These are phyloP conservation scores for Physaria fendleri DNA, from an alignment of 345 rosid species.

Conservation along the genomic window DNA sequence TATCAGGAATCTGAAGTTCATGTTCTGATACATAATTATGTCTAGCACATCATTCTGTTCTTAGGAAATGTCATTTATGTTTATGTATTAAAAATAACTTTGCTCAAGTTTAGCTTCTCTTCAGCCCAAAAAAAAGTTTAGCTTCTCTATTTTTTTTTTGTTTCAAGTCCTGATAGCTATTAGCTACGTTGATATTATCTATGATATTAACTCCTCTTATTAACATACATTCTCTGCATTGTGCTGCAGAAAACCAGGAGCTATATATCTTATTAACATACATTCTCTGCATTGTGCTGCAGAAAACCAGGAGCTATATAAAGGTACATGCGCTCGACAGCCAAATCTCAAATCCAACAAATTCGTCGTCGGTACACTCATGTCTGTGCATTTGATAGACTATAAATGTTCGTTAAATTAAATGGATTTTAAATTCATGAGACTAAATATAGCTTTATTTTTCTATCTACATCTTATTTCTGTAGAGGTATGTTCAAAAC, in stretches of 20 bases:
- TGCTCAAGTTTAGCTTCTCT: neutral
- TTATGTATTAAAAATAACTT: neutral
- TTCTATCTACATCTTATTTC: neutral
- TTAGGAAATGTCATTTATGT: neutral
- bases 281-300: neutral
- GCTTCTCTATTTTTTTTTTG: too few relatives aligned
- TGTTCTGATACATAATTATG: neutral
- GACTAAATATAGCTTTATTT: neutral
- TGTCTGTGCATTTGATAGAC: constrained; percentile 27
- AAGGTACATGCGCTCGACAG: constrained; percentile 1
- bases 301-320: constrained; percentile 13
- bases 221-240: neutral
- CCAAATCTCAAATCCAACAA: constrained; percentile 9
- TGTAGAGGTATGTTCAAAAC: neutral
- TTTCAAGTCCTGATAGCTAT: neutral
- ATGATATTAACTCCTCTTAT: too few relatives aligned
- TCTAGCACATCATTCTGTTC: neutral
- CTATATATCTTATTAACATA: constrained; percentile 7
- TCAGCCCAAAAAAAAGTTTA: too few relatives aligned
- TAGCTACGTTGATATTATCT: neutral
- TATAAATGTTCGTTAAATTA: too few relatives aligned
- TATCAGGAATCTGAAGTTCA: neutral
- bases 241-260: constrained; percentile 14
- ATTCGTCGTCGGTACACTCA: constrained; percentile 10
- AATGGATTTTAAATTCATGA: constrained; percentile 5